These are phyloP conservation scores for Esteya vermicola DNA, from an alignment of 2,329 filamentous ascomycete genomes.

Conservation along the genomic window DNA sequence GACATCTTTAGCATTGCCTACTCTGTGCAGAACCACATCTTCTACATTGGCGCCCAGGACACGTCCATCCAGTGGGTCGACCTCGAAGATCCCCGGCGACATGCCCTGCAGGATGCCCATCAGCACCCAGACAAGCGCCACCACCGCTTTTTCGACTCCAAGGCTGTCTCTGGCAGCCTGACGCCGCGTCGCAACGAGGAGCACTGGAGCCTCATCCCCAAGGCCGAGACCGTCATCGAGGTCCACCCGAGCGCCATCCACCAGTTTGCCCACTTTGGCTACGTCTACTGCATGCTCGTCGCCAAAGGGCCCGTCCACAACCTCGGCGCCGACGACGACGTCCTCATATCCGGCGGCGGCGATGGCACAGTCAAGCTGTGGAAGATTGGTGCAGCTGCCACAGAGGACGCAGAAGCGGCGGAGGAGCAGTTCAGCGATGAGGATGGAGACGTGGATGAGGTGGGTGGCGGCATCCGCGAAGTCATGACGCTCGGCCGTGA, in stretches of 20 bases:
- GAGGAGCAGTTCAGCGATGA: conserved; percentile 33
- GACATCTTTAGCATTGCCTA: conserved; percentile 95
- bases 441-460: conserved; percentile 11
- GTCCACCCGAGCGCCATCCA: conserved; percentile 68
- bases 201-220: conserved; percentile 38
- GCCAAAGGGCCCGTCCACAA: conserved; percentile 54
- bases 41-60: conserved; percentile 89
- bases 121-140: conserved; percentile 63
- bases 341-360: conserved; percentile 80
- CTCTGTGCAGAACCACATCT: conserved; percentile 61
- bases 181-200: conserved; percentile 59
- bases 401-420: conserved; percentile 6
- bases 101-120: conserved; percentile 46
- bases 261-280: conserved; percentile 89
- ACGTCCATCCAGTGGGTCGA: conserved; percentile 90
- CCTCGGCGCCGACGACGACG: conserved; percentile 59
- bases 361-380: conserved; percentile 95
- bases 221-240: conserved; percentile 49
- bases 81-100: conserved; percentile 47
- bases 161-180: conserved; percentile 66
- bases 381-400: conserved; percentile 38
- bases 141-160: conserved; percentile 87
- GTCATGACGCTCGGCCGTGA: conserved; percentile 51
- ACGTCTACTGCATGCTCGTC: conserved; percentile 91
- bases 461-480: conserved; percentile 42